Conservation (phyloP, 2,329 filamentous ascomycete species). For the Cadophora sp. region DNA sequence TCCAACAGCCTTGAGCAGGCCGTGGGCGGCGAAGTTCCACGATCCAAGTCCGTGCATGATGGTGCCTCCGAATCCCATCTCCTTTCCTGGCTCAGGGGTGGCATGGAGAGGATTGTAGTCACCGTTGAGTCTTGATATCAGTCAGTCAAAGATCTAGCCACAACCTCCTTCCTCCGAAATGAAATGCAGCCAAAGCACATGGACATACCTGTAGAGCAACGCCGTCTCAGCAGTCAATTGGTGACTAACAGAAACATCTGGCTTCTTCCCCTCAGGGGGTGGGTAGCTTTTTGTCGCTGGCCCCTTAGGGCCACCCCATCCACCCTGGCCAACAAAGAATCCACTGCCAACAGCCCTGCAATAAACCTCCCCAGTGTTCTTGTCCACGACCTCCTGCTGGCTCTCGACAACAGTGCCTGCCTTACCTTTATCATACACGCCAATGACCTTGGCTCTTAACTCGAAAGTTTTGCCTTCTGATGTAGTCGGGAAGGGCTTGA, state of each 20-base stretch:
- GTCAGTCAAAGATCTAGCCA: neutral
- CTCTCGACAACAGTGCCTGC: slow-evolving; percentile 71
- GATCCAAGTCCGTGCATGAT: slow-evolving; percentile 91
- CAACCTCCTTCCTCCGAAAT: neutral
- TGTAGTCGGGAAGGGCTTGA: slow-evolving; percentile 67
- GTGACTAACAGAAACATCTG: slow-evolving; percentile 73
- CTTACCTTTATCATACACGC: slow-evolving; percentile 78
- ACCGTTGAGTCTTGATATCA: slow-evolving; percentile 77
- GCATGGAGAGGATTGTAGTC: slow-evolving; percentile 96
- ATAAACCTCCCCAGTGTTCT: slow-evolving; percentile 66
- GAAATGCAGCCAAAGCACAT: neutral
- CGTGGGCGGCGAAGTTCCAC: slow-evolving; percentile 82
- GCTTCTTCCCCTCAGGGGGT: slow-evolving; percentile 72
- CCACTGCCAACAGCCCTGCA: slow-evolving; percentile 63
- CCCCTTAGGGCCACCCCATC: slow-evolving; percentile 91
- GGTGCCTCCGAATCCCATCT: slow-evolving; percentile 89
- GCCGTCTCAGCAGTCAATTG: slow-evolving; percentile 77
- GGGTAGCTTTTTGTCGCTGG: slow-evolving; percentile 81
- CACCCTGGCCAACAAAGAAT: slow-evolving; percentile 73
- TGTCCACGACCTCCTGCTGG: slow-evolving; percentile 69
- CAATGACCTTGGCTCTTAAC: slow-evolving; percentile 67
- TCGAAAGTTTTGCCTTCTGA: slow-evolving; percentile 69
- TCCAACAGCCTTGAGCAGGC: slow-evolving; percentile 74
- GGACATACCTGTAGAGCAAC: slow-evolving; percentile 69
- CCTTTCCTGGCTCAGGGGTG: slow-evolving; percentile 80